A percentile compares a stretch with the other conserved stretches of the same genome.
phyloP scores from a whole-genome alignment of 83 land plant genomes.

The Picea abies region DNA sequence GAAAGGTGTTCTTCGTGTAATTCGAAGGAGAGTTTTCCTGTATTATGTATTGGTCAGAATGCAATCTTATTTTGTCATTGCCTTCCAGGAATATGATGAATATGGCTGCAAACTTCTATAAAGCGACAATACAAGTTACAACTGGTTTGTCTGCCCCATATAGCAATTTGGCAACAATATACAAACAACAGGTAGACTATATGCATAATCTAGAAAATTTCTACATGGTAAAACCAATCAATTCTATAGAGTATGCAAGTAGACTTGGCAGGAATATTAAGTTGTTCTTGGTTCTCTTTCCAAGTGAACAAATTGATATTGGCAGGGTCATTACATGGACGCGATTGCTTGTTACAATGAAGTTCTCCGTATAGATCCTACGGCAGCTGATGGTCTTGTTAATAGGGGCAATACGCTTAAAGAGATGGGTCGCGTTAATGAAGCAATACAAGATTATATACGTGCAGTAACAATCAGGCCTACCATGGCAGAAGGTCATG shows the following conservation, averaged over 20 bases:
- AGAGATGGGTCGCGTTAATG: slow-evolving; percentile 94
- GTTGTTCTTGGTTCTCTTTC: slow-evolving; percentile 12
- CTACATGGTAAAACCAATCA: neutral
- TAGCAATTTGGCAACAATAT: slow-evolving; percentile 92
- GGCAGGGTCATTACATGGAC: slow-evolving; percentile 94
- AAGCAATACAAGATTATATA: slow-evolving; percentile 97
- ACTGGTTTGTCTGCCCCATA: slow-evolving; percentile 97
- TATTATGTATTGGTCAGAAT: neutral
- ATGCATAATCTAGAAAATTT: neutral
- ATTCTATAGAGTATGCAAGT: neutral
- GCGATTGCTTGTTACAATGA: slow-evolving; percentile 99
- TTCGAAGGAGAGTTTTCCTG: neutral
- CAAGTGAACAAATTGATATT: slow-evolving; percentile 16
- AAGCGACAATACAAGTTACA: slow-evolving; percentile 89
- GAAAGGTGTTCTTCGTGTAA: neutral
- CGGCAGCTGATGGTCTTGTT: slow-evolving; percentile 97
- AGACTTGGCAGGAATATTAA: slow-evolving; percentile 13
- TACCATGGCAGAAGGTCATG: slow-evolving; percentile 99
- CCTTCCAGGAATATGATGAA: slow-evolving; percentile 76
- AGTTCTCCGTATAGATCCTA: slow-evolving; percentile 95
- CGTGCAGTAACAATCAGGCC: slow-evolving; percentile 91
- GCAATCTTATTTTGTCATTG: slow-evolving; percentile 1
- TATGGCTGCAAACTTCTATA: slow-evolving; percentile 90
- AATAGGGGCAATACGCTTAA: slow-evolving; percentile 96
- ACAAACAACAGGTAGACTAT: slow-evolving; percentile 89